These are phyloP conservation scores for Helicostylum pulchrum DNA, from an alignment of 192 early-diverging fungal species.

Conservation along the genomic window DNA sequence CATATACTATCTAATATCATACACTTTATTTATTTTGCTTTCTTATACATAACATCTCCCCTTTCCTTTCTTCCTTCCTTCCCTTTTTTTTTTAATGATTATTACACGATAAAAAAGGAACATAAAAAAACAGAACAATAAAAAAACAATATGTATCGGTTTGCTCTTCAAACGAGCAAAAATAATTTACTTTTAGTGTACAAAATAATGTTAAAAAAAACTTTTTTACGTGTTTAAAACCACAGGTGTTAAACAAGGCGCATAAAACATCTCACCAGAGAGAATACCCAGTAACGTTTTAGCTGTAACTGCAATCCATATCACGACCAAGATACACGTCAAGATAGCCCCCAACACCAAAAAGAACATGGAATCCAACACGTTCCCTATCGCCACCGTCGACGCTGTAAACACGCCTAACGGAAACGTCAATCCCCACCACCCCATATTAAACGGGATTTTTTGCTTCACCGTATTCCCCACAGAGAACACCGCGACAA, in stretches of 20 bases:
- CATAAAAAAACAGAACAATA: too few relatives aligned
- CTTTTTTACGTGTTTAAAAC: slow-evolving; percentile 2
- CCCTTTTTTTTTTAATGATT: too few relatives aligned
- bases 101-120: too few relatives aligned
- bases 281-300: slow-evolving; percentile 7
- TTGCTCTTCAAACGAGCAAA: too few relatives aligned
- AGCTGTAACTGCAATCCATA: slow-evolving; percentile 10
- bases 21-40: not conserved
- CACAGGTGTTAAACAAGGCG: slow-evolving; percentile 13
- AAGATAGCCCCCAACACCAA: slow-evolving; percentile 9
- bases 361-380: slow-evolving; percentile 10
- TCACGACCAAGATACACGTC: slow-evolving; percentile 8
- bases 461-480: slow-evolving; percentile 17
- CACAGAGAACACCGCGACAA: slow-evolving; percentile 39
- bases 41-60: not conserved
- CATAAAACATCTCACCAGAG: slow-evolving; percentile 19
- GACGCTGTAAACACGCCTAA: slow-evolving; percentile 37
- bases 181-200: too few relatives aligned
- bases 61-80: not conserved
- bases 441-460: slow-evolving; percentile 53
- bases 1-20: too few relatives aligned
- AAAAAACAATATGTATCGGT: too few relatives aligned
- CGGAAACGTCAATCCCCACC: slow-evolving; percentile 59
- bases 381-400: slow-evolving; percentile 1
- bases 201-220: too few relatives aligned